phyloP scores from a whole-genome alignment of 306 rosid species.

The Betula pendula region DNA sequence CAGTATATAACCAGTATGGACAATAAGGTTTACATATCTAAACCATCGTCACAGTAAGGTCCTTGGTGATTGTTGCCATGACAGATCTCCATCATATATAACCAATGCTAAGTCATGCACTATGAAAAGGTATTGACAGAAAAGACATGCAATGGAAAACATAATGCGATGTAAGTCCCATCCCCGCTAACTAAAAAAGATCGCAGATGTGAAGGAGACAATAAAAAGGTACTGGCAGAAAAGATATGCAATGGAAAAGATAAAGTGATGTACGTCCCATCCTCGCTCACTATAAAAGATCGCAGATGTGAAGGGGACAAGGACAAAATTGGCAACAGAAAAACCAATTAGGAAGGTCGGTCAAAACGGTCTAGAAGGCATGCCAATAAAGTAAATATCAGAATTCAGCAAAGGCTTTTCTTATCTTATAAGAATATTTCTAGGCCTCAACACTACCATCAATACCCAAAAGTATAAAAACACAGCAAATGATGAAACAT shows the following conservation, averaged over 20 bases:
- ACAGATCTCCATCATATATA: neutral
- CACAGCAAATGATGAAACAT: neutral
- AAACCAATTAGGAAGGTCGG: neutral
- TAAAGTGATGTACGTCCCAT: too few relatives aligned
- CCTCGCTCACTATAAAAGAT: neutral
- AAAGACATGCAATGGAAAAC: neutral
- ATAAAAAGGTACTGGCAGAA: too few relatives aligned
- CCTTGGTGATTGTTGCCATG: neutral
- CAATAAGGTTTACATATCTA: neutral
- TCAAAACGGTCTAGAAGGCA: neutral
- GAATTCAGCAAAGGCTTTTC: neutral
- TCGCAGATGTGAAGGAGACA: neutral
- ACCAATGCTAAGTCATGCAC: neutral
- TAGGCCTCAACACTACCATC: neutral
- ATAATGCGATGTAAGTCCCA: neutral
- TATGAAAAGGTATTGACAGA: neutral
- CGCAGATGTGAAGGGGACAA: neutral
- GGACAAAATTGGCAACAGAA: constrained; percentile 3
- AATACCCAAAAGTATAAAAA: neutral
- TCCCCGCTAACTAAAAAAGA: neutral
- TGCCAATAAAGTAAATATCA: neutral
- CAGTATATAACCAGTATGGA: neutral
- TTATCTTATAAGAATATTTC: neutral
- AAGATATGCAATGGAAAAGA: too few relatives aligned
- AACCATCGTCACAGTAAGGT: neutral